These are phyloP conservation scores for Neobulgaria alba DNA, from an alignment of 2,329 filamentous ascomycete genomes.

Conservation along the genomic window DNA sequence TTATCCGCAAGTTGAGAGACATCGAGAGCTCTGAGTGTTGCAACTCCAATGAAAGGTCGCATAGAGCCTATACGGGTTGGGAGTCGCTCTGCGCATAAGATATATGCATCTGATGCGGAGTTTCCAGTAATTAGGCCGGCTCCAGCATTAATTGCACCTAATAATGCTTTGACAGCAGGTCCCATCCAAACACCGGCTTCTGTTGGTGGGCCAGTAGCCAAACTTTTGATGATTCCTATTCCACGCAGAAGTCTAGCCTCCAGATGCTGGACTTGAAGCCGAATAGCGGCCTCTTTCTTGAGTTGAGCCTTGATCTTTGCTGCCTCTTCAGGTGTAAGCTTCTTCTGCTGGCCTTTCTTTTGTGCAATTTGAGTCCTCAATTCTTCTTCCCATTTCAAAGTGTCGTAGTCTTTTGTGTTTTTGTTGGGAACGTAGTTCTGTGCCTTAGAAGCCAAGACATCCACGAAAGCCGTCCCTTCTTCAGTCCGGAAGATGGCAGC, in stretches of 20 bases:
- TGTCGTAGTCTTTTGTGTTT: conserved; percentile 91
- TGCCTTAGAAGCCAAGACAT: conserved; percentile 79
- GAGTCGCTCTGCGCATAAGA: conserved; percentile 69
- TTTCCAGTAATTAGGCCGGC: conserved; percentile 76
- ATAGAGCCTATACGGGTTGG: conserved; percentile 66
- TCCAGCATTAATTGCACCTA: conserved; percentile 69
- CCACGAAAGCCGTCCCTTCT: conserved; percentile 80
- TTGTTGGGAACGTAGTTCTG: conserved; percentile 67
- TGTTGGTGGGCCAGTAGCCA: conserved; percentile 81
- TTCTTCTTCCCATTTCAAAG: conserved; percentile 94
- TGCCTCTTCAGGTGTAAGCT: conserved; percentile 81
- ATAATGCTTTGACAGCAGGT: conserved; percentile 63
- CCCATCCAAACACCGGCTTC: conserved; percentile 86
- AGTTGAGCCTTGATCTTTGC: conserved; percentile 87
- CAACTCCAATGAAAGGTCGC: conserved; percentile 77
- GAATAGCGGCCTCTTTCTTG: conserved; percentile 74
- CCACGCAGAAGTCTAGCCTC: conserved; percentile 70
- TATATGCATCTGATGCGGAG: conserved; percentile 66
- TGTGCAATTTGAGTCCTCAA: conserved; percentile 77
- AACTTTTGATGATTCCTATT: conserved; percentile 73
- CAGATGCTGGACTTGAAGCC: conserved; percentile 59
- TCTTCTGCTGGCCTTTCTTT: conserved; percentile 88
- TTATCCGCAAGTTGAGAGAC: conserved; percentile 64
- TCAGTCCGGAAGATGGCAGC: conserved; percentile 88
- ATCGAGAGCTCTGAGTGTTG: conserved; percentile 71